Base-by-base conservation (phyloP, 1,284 basidiomycete species). In the Pseudozyma sp. region DNA sequence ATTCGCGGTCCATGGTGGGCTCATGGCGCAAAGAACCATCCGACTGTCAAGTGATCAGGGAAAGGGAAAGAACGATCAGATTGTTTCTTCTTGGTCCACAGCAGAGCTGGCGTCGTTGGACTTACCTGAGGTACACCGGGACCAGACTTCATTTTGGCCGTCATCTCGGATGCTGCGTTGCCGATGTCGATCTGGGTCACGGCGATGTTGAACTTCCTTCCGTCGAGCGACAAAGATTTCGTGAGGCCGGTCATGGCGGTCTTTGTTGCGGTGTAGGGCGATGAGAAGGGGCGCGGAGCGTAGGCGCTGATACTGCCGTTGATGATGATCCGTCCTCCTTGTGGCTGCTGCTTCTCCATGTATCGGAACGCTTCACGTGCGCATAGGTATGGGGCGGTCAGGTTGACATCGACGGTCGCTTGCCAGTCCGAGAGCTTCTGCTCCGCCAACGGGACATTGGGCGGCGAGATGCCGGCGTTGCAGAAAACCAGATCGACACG, bases 161-260 rank as follows among this genome's bases (percentile, higher is more conserved):
- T 77, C 76, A 80, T 78, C 31, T 74, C 73, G 10, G 77, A 79
- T 5, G 70, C 68, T 13, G 77, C 78, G 37, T 80, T 80, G 5
- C 78, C 78, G 7, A 80, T 55, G 35, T 80, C 78, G 42, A 80
- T 73, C 54, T 80, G 78, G 13, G 72, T 73, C 8, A 78, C 72
- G 17, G 73, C 68, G 35, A 80, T 80, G 59, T 71, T 63, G 61
- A 58, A 63, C 54, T 59, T 62, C 29, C 78, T 54, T 13, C 78
- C 78, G 19, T 80, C 78, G 7, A 80, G 62, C 34, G 75, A 68
- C 5, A 79, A 58, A 17, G 70, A 75, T 46, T 79, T 79, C 40
- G 68, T 68, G 4, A 80, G 52, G 17, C 78, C 78, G 11, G 49
- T 79, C 55, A 80, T 72, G 29, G 72, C 78, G 10, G 75, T 70